Evolutionary conservation across 2,329 filamentous ascomycete species (phyloP), one percentile per base, ranked within the genome.

Genomic region (Scytalidium lignicola): DNA sequence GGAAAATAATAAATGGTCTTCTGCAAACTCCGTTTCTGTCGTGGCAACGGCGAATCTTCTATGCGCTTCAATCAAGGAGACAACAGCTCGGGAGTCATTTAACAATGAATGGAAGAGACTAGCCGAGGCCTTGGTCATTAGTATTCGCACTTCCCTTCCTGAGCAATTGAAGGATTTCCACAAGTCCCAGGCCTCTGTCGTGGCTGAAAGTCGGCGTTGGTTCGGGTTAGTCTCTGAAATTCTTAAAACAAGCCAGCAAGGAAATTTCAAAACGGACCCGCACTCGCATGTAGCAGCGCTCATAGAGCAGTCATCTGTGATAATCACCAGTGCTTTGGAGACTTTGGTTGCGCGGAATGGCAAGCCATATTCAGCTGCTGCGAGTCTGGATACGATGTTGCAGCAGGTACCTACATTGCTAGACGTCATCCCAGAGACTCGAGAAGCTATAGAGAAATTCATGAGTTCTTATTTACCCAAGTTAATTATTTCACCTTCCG

Each of bases 161-260:
- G 90, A 92, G 62, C 83, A 92, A 49, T 90, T 90, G 0, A 85
- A 85, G 53, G 86, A 90, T 17, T 88, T 88, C 57, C 75, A 79
- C 21, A 74, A 75, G 40, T 95, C 89, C 0, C 90, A 96, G 63
- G 75, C 80, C 45, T 72, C 74, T 39, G 75, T 95, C 21, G 79
- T 80, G 9, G 74, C 82, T 6, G 79, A 86, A 58, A 83, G 84
- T 0, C 72, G 75, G 42, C 82, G 87, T 1, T 89, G 89, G 70
- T 85, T 87, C 52, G 69, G 76, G 26, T 47, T 66, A 3, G 23
- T 61, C n/a, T 54, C 56, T 2, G 56, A 58, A 41, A 47, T 61
- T 19, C 58, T 73, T 13, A 62, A 72, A 20, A 66, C 65, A 21
- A n/a, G 4, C 5, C 8, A 37, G 15, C n/a, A 5, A 9, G 8